Conservation (phyloP, 75 land plant genomes). For the Cupressus sempervirens region DNA sequence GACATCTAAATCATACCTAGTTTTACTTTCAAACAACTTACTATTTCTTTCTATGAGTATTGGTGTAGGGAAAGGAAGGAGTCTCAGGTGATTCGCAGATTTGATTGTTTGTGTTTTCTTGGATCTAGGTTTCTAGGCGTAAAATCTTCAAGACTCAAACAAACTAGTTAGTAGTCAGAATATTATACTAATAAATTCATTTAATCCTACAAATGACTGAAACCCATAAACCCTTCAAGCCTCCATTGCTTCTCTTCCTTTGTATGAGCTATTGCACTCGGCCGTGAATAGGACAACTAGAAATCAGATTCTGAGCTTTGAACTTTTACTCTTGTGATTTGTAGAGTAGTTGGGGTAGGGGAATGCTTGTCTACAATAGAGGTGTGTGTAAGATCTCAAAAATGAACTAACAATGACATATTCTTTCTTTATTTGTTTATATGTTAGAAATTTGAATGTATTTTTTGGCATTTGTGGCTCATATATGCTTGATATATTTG, state of each 20-base stretch:
- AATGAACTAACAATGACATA: not conserved
- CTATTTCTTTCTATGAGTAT: not conserved
- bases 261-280: too few relatives aligned
- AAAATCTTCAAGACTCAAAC: too few relatives aligned
- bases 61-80: not conserved
- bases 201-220: too few relatives aligned
- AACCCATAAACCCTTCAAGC: too few relatives aligned
- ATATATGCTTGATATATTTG: not conserved
- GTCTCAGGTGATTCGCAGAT: not conserved
- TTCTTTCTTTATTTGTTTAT: not conserved
- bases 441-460: not conserved
- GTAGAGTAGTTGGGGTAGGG: not conserved
- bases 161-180: too few relatives aligned
- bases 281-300: too few relatives aligned
- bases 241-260: too few relatives aligned
- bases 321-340: not conserved
- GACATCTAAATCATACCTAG: not conserved
- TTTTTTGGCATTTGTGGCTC: not conserved
- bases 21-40: not conserved
- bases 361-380: not conserved
- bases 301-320: not conserved
- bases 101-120: not conserved
- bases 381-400: slow-evolving; percentile 5
- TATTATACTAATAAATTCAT: too few relatives aligned
- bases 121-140: not conserved